Base-by-base conservation (phyloP, 202 grass and related monocot genomes). In the Elaeis oleifera region DNA sequence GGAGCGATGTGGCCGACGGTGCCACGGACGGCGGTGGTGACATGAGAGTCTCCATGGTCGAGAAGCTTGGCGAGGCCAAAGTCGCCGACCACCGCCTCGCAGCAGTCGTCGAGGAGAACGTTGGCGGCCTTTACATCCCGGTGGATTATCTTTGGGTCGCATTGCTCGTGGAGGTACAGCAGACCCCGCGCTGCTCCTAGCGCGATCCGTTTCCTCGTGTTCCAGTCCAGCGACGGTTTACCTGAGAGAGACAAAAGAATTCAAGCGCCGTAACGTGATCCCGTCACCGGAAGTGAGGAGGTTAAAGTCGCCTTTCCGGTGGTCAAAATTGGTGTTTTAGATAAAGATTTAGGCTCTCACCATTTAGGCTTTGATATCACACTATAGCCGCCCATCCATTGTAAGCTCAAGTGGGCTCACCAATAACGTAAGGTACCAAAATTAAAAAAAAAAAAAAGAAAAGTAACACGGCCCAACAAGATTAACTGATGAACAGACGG, bases 51-150 rank as follows among this genome's bases (percentile, higher is more conserved):
- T 18, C 52, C 65, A 28, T 68, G 65, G 51, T 68, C 65, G 65
- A 68, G 65, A 27, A 68, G 52, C 65, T 68, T 68, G 6, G 65
- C 65, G 51, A 68, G 65, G 18, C 65, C 51, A 50, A 54, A 68
- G 65, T 68, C 65, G 27, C 65, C 65, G 51, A 68, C 65, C 25
- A 68, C 65, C 51, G 65, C 65, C 25, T 68, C 65, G 65, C 65
- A 68, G 65, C 65, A 44, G 26, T 56, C 65, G 65, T 68, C 65
- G 51, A 68, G 65, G 26, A 68, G 65, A 14, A 68, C 52, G 65
- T 68, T 68, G 13, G 65, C 65, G 13, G 65, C 51, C 52, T 68
- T 68, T 2, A 56, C 65, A 50, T 56, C 65, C 49, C 65, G 51
- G 52, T 68, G 65, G 26, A 68, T 56, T 26, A 68, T 68, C 65